Percentiles rank a stretch among this genome's conserved stretches.
phyloP scores from a whole-genome alignment of 2,329 filamentous ascomycete species.

The Verticillium alfalfae region DNA sequence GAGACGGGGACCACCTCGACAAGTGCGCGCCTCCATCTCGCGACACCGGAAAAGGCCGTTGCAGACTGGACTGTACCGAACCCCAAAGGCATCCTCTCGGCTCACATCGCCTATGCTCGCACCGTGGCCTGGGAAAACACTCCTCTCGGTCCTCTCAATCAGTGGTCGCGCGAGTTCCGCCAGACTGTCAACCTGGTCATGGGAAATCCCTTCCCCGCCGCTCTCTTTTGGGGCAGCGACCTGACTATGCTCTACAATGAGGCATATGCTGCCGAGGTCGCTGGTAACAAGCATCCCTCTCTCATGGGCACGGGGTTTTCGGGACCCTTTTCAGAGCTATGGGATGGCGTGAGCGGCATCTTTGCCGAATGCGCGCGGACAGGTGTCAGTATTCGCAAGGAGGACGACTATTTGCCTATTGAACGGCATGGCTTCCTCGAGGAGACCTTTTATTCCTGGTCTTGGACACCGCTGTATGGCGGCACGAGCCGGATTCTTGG shows the following conservation, averaged over 20 bases:
- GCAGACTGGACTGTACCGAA: conserved; percentile 25
- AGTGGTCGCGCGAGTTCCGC: conserved; percentile 38
- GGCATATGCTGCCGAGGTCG: conserved; percentile 47
- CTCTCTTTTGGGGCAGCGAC: conserved; percentile 58
- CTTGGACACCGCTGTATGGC: conserved; percentile 29
- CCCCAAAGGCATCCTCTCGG: conserved; percentile 21
- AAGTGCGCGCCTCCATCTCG: conserved; percentile 20
- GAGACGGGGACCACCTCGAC: conserved; percentile 18
- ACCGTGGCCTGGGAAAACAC: conserved; percentile 35
- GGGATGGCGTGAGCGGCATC: conserved; percentile 22
- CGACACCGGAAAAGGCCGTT: conserved; percentile 24
- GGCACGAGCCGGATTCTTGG: conserved; percentile 26
- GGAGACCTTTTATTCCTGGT: conserved; percentile 32
- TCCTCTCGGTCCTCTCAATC: conserved; percentile 33
- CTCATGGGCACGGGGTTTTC: conserved; percentile 54
- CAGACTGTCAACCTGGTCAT: conserved; percentile 31
- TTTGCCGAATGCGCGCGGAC: conserved; percentile 29
- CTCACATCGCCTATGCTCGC: conserved; percentile 21
- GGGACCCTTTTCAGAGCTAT: conserved; percentile 50
- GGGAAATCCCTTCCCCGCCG: conserved; percentile 35
- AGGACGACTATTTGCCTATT: conserved; percentile 24
- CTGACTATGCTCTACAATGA: conserved; percentile 61
- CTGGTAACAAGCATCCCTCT: conserved; percentile 56
- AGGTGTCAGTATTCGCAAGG: conserved; percentile 23
- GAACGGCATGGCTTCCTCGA: conserved; percentile 27